Conservation (phyloP, 768 basidiomycete species). For the Boletus speciosus region DNA sequence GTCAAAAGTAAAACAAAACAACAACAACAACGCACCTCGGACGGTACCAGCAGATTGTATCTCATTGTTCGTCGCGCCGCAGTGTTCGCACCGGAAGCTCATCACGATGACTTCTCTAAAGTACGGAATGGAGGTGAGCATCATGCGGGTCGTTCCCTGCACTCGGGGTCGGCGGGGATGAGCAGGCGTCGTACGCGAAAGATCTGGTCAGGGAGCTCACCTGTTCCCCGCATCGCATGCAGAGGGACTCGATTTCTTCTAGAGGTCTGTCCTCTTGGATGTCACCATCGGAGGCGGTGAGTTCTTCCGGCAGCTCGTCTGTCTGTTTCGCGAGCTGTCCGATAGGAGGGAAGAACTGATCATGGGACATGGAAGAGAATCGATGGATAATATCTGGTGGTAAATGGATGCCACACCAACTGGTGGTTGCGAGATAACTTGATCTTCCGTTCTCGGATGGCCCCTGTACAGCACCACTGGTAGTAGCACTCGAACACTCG, state of each 20-base stretch:
- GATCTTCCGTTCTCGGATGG: not conserved
- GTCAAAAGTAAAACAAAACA: not conserved
- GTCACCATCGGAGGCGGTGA: constrained; percentile 27
- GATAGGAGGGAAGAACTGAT: constrained; percentile 53
- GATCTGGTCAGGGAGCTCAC: constrained; percentile 40
- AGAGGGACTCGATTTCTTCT: constrained; percentile 85
- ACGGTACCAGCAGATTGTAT: constrained; percentile 87
- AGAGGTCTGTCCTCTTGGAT: constrained; percentile 50
- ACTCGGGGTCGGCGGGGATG: constrained; percentile 16
- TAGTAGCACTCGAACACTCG: too few species aligned
- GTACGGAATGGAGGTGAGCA: constrained; percentile 92
- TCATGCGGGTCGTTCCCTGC: constrained; percentile 84
- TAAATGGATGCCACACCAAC: not conserved
- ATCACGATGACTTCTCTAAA: constrained; percentile 94
- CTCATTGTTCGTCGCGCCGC: constrained; percentile 88
- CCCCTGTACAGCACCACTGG: not conserved
- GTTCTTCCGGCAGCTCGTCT: constrained; percentile 34
- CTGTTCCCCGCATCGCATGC: constrained; percentile 92
- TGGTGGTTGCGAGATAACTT: not conserved
- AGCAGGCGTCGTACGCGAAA: not conserved
- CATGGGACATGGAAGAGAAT: constrained; percentile 22
- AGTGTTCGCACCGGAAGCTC: constrained; percentile 95
- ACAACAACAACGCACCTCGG: constrained; percentile 53
- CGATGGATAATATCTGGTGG: not conserved
- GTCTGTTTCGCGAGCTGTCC: constrained; percentile 51